Conservation (phyloP, 768 basidiomycete genomes). For the Trametes punicea region DNA sequence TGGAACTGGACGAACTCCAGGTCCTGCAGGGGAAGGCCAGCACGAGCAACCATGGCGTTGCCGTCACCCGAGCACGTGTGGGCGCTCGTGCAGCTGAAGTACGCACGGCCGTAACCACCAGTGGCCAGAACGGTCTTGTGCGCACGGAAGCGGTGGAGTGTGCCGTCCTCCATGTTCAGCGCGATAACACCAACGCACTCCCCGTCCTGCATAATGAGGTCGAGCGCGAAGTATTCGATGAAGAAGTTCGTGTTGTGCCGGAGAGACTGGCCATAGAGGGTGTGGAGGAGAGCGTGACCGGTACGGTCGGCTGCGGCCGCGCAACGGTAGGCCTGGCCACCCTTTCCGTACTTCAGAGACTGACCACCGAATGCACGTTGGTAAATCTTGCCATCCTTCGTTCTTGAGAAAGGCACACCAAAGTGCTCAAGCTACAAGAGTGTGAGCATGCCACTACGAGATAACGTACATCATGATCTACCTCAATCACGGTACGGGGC, state of each 20-base stretch:
- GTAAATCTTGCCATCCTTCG: slow-evolving; percentile 98
- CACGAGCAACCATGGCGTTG: slow-evolving; percentile 97
- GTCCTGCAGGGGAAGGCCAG: slow-evolving; percentile 95
- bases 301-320: slow-evolving; percentile 99
- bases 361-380: slow-evolving; percentile 99
- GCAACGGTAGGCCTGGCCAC: slow-evolving; percentile 98
- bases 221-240: slow-evolving; percentile 99
- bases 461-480: slow-evolving; percentile 27
- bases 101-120: slow-evolving; percentile 96
- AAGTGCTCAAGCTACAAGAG: slow-evolving; percentile 88
- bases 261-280: slow-evolving; percentile 97
- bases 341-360: slow-evolving; percentile 94
- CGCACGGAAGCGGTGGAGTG: slow-evolving; percentile 94
- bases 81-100: slow-evolving; percentile 98
- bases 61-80: slow-evolving; percentile 99
- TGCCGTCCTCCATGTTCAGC: slow-evolving; percentile 99
- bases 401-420: slow-evolving; percentile 97
- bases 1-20: slow-evolving; percentile 99
- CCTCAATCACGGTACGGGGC: slow-evolving; percentile 90
- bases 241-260: slow-evolving; percentile 99
- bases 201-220: slow-evolving; percentile 97
- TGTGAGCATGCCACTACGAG: neutral
- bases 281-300: slow-evolving; percentile 97
- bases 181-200: slow-evolving; percentile 99
- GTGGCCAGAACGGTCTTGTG: slow-evolving; percentile 99